Evolutionary conservation across 2,329 filamentous ascomycete genomes (phyloP).

Genomic region (Diaporthe sp.): DNA sequence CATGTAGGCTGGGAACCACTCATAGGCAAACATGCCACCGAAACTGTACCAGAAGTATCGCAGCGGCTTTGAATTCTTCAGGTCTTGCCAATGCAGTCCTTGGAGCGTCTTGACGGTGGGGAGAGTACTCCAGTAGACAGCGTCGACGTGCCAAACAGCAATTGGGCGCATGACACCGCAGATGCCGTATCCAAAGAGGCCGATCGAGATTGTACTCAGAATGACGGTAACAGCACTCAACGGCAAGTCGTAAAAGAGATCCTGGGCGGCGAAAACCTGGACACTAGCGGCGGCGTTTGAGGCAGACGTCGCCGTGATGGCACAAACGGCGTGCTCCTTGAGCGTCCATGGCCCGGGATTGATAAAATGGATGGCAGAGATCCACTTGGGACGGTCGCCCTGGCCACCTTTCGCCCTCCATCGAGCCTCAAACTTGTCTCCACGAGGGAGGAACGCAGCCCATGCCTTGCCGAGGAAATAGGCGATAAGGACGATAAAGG

Average conservation of each 20-base stretch:
- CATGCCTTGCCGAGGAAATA: constrained; percentile 67
- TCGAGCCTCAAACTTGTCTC: constrained; percentile 60
- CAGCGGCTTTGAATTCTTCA: constrained; percentile 64
- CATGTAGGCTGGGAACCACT: constrained; percentile 68
- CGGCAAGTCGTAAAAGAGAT: constrained; percentile 64
- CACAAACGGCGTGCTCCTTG: constrained; percentile 68
- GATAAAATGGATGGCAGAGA: constrained; percentile 57
- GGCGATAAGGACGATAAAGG: constrained; percentile 69
- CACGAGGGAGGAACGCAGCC: constrained; percentile 62
- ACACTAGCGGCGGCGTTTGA: constrained; percentile 60
- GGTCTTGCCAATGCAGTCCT: constrained; percentile 64
- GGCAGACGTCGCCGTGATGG: constrained; percentile 67
- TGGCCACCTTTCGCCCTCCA: constrained; percentile 59
- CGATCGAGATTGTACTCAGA: constrained; percentile 64
- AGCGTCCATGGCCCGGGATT: constrained; percentile 65
- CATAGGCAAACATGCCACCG: constrained; percentile 61
- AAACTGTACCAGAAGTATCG: constrained; percentile 66
- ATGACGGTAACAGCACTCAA: constrained; percentile 60
- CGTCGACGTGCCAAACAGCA: constrained; percentile 67
- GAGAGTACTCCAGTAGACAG: constrained; percentile 67
- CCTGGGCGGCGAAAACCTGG: constrained; percentile 60
- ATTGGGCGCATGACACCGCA: constrained; percentile 66
- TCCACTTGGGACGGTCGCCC: constrained; percentile 56
- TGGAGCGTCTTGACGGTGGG: constrained; percentile 67
- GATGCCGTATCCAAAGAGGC: constrained; percentile 67